Evolutionary conservation across 306 rosid species (phyloP).

Genomic region (Canavalia ensiformis): DNA sequence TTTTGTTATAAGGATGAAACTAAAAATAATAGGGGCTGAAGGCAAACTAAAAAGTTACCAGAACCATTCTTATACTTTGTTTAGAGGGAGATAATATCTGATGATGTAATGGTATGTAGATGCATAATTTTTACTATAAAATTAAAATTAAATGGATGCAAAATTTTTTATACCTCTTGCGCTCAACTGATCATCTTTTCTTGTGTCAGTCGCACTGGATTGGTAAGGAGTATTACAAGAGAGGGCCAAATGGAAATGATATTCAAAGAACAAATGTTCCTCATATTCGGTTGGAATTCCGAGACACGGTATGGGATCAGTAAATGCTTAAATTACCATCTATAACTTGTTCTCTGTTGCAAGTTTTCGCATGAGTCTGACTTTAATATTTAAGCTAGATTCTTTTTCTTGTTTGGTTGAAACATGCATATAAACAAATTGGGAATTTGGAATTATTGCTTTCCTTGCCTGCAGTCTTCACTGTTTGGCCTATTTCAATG

Average conservation of each 20-base stretch:
- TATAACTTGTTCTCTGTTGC: background rate
- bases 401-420: slow-evolving; percentile 8
- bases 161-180: background rate
- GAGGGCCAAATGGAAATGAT: slow-evolving; percentile 96
- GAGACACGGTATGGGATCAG: slow-evolving; percentile 72
- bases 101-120: background rate
- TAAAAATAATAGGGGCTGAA: slow-evolving; percentile 1
- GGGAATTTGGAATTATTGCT: background rate
- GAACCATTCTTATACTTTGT: slow-evolving; percentile 7
- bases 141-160: background rate
- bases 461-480: background rate
- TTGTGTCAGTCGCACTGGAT: slow-evolving; percentile 90
- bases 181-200: slow-evolving; percentile 39
- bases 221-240: slow-evolving; percentile 84
- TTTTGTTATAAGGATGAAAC: background rate
- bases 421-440: slow-evolving; percentile 6
- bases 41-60: background rate
- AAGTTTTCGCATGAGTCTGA: background rate
- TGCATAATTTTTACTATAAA: background rate
- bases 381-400: background rate
- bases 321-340: slow-evolving; percentile 19
- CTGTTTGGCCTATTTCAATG: background rate
- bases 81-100: background rate
- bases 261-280: slow-evolving; percentile 96
- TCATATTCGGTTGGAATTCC: slow-evolving; percentile 94